Evolutionary conservation across 345 rosid species (phyloP).

Genomic region (Salix dunnii): DNA sequence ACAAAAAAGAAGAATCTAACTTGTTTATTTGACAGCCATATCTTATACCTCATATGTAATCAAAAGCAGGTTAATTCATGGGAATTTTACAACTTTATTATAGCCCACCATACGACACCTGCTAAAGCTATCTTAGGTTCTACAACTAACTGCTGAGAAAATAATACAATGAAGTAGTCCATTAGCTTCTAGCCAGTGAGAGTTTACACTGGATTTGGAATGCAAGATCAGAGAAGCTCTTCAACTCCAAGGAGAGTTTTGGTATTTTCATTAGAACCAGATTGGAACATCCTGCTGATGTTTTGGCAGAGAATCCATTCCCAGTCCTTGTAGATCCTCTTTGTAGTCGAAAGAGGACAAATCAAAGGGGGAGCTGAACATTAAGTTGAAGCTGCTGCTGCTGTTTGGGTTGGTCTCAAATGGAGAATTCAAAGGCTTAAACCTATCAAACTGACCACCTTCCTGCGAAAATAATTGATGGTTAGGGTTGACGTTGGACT

Average conservation of each 20-base stretch:
- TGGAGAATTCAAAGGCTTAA: slow-evolving; percentile 40
- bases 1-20: slow-evolving; percentile 5
- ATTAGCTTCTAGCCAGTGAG: background rate
- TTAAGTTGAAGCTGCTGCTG: slow-evolving; percentile 39
- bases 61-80: background rate
- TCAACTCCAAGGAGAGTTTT: background rate
- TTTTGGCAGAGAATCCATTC: slow-evolving; percentile 53
- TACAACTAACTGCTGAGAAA: background rate
- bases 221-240: background rate
- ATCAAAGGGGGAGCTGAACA: slow-evolving; percentile 67
- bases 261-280: slow-evolving; percentile 50
- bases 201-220: background rate
- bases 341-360: slow-evolving; percentile 60
- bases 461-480: slow-evolving; percentile 52
- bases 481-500: slow-evolving; percentile 42
- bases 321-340: slow-evolving; percentile 56
- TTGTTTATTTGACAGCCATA: slow-evolving; percentile 39
- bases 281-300: slow-evolving; percentile 57
- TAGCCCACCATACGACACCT: background rate
- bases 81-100: background rate
- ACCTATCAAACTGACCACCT: slow-evolving; percentile 43
- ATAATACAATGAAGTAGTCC: background rate
- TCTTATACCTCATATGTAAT: background rate
- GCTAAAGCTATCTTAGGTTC: background rate
- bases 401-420: slow-evolving; percentile 40